phyloP scores from a whole-genome alignment of 1,139 yeast genomes.

The Diutina scorzettiae region DNA sequence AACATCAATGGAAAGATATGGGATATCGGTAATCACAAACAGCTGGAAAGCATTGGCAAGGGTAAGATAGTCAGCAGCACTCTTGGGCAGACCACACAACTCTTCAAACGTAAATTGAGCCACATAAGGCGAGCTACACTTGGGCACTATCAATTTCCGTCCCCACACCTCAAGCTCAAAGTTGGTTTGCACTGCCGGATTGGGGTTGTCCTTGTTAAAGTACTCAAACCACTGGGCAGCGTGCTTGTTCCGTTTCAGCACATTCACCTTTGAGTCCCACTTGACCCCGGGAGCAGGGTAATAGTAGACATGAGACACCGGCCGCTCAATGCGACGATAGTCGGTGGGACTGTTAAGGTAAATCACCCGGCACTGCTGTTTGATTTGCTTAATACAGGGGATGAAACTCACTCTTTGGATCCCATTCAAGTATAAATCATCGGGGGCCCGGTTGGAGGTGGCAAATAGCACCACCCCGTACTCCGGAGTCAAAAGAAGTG shows the following conservation, averaged over 20 bases:
- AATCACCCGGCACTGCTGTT: constrained; percentile 62
- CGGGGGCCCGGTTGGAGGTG: constrained; percentile 92
- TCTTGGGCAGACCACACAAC: constrained; percentile 74
- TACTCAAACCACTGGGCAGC: constrained; percentile 65
- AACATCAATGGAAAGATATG: constrained; percentile 63
- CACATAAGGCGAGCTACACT: constrained; percentile 62
- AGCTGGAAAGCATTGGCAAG: constrained; percentile 69
- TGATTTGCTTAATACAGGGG: constrained; percentile 79
- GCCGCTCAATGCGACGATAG: constrained; percentile 80
- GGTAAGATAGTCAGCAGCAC: constrained; percentile 93
- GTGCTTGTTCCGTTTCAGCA: constrained; percentile 49
- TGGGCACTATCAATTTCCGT: constrained; percentile 63
- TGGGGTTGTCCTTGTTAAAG: constrained; percentile 46
- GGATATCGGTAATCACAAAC: constrained; percentile 83
- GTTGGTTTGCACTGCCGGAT: constrained; percentile 15
- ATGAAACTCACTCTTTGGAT: constrained; percentile 83
- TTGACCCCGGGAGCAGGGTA: constrained; percentile 55
- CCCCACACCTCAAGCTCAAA: constrained; percentile 71
- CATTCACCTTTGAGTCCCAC: constrained; percentile 40
- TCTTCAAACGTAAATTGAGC: constrained; percentile 84
- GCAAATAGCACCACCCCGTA: constrained; percentile 85
- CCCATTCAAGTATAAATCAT: constrained; percentile 84
- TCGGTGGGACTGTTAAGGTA: constrained; percentile 86
- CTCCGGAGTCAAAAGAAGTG: constrained; percentile 47
- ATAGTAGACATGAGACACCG: constrained; percentile 70